These are phyloP conservation scores for Alternaria consortialis DNA, from an alignment of 2,329 filamentous ascomycete species.

Conservation along the genomic window DNA sequence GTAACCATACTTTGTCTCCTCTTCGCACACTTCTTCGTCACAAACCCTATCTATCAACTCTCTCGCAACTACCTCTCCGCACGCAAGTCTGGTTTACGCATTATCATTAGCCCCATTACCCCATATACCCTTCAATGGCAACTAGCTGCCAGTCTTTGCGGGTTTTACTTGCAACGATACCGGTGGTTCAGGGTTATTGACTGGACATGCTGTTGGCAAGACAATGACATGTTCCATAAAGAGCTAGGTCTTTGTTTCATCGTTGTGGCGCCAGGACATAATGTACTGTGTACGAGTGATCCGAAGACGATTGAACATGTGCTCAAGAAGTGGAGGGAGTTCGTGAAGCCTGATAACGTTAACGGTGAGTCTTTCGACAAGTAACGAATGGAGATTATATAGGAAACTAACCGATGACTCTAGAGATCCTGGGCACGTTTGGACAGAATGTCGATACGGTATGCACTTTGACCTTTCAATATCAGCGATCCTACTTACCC, in stretches of 20 bases:
- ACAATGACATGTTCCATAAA: slow-evolving; percentile 17
- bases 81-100: slow-evolving; percentile 19
- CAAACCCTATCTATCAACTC: slow-evolving; percentile 9
- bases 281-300: slow-evolving; percentile 29
- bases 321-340: slow-evolving; percentile 29
- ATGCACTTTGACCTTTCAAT: slow-evolving; percentile 7
- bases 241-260: slow-evolving; percentile 27
- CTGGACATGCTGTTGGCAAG: slow-evolving; percentile 28
- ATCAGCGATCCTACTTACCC: not conserved
- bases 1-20: slow-evolving; percentile 8
- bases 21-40: slow-evolving; percentile 1
- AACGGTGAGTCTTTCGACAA: slow-evolving; percentile 23
- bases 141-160: slow-evolving; percentile 7
- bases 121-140: slow-evolving; percentile 26
- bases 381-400: not conserved
- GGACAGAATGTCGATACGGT: slow-evolving; percentile 36
- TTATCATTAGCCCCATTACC: slow-evolving; percentile 27
- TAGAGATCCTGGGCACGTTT: slow-evolving; percentile 28
- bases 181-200: slow-evolving; percentile 27
- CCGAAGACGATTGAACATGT: slow-evolving; percentile 22
- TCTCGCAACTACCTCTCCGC: slow-evolving; percentile 29
- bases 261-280: slow-evolving; percentile 23
- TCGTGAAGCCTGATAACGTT: slow-evolving; percentile 31
- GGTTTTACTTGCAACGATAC: slow-evolving; percentile 6
- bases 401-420: too few species aligned